Evolutionary conservation across 371 early-diverging fungal genomes (phyloP).

Genomic region (Mucor indicus): DNA sequence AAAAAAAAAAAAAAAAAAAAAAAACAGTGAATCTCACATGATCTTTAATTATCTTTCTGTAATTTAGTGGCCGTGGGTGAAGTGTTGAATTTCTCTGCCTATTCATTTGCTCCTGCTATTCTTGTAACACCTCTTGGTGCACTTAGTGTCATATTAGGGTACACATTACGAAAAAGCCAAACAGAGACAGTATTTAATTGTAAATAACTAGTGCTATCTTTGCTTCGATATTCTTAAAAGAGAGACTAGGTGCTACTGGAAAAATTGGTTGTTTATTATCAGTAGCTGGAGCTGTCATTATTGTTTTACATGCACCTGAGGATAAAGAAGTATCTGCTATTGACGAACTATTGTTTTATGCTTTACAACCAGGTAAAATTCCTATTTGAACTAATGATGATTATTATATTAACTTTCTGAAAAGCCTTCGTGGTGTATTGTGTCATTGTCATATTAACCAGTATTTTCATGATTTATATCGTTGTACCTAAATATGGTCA

Average conservation of each 20-base stretch:
- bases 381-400: no score
- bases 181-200: not conserved
- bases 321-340: slow-evolving; percentile 71
- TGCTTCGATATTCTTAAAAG: slow-evolving; percentile 59
- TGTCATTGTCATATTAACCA: slow-evolving; percentile 54
- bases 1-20: no score
- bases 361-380: slow-evolving; percentile 17
- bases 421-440: slow-evolving; percentile 82
- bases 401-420: no score
- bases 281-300: slow-evolving; percentile 82
- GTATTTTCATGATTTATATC: slow-evolving; percentile 71
- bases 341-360: slow-evolving; percentile 60
- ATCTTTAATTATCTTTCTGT: not conserved
- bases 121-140: slow-evolving; percentile 91
- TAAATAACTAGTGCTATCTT: slow-evolving; percentile 25
- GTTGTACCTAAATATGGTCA: slow-evolving; percentile 82
- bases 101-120: slow-evolving; percentile 91
- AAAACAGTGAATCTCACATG: slow-evolving; percentile 8
- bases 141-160: slow-evolving; percentile 83
- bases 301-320: slow-evolving; percentile 85
- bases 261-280: slow-evolving; percentile 88
- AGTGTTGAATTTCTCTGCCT: slow-evolving; percentile 88
- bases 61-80: slow-evolving; percentile 90
- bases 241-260: slow-evolving; percentile 76
- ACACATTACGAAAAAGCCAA: slow-evolving; percentile 5